phyloP scores from a whole-genome alignment of 2,329 filamentous ascomycete species.

The Balansia obtecta region DNA sequence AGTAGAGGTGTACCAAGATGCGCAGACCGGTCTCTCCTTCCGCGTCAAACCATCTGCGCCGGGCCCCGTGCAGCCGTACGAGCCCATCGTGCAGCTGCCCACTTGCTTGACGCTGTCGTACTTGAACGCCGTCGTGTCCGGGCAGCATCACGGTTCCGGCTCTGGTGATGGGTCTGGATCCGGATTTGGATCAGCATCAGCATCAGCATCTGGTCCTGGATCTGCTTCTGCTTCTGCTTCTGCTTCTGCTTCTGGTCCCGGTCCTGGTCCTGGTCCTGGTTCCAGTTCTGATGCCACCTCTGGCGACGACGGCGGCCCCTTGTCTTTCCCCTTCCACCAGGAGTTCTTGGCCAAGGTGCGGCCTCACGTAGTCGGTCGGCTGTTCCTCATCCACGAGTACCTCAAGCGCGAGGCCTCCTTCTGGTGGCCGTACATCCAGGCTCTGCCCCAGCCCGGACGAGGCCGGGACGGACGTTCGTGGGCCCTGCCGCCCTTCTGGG shows the following conservation, averaged over 20 bases:
- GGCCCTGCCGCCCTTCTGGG: constrained; percentile 52
- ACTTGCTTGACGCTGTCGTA: constrained; percentile 44
- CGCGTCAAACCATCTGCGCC: constrained; percentile 27
- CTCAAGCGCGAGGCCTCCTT: constrained; percentile 44
- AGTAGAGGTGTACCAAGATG: constrained; percentile 40
- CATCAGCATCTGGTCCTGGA: too few relatives aligned
- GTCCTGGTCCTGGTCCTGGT: too few relatives aligned
- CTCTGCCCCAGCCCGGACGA: constrained; percentile 49
- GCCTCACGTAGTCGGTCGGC: constrained; percentile 50
- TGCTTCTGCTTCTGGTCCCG: too few relatives aligned
- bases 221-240: too few relatives aligned
- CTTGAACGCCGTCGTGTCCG: constrained; percentile 37
- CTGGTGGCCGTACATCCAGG: constrained; percentile 57
- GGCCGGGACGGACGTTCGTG: constrained; percentile 28
- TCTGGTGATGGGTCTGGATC: too few relatives aligned
- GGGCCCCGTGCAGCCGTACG: constrained; percentile 20
- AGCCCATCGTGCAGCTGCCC: constrained; percentile 39
- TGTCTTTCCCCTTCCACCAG: constrained; percentile 26
- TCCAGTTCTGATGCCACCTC: too few relatives aligned
- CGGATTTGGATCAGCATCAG: too few relatives aligned
- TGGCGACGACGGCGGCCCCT: background rate
- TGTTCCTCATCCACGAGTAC: constrained; percentile 59
- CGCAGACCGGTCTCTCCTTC: constrained; percentile 40
- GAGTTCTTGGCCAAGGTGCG: constrained; percentile 37
- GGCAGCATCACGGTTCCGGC: constrained; percentile 5